These are phyloP conservation scores for Chlamydomonas urium DNA, from an alignment of 139 green algal genomes.

Conservation along the genomic window DNA sequence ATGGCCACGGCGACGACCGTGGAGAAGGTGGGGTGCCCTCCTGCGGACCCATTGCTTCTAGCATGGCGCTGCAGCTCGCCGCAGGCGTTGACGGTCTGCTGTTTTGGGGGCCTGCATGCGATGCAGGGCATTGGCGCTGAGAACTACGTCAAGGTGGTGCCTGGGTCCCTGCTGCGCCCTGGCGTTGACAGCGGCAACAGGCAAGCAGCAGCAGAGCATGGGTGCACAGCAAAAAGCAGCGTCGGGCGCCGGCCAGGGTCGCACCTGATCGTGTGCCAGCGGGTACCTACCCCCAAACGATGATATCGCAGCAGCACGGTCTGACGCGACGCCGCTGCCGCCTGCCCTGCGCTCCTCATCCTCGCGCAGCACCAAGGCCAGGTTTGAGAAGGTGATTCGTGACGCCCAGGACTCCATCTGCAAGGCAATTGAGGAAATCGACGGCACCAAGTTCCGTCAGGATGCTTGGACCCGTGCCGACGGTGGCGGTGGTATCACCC, in stretches of 20 bases:
- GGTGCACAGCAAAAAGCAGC: no score
- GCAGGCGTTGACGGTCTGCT: no score
- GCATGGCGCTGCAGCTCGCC: no score
- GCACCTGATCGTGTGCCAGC: no score
- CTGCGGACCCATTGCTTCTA: no score
- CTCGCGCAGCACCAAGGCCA: conserved; percentile 59
- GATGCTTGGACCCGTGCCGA: conserved; percentile 87
- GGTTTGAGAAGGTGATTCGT: conserved; percentile 85
- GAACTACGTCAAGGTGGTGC: conserved; percentile 38
- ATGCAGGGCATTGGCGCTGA: conserved; percentile 24
- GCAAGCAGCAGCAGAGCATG: no score
- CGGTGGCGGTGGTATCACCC: conserved; percentile 92
- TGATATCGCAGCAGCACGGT: not conserved
- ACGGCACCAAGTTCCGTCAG: conserved; percentile 87
- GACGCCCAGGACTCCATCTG: conserved; percentile 87
- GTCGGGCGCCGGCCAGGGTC: no score
- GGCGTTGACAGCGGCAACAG: conserved; percentile 60
- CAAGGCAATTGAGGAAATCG: conserved; percentile 81
- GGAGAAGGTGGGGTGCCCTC: no score
- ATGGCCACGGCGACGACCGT: no score
- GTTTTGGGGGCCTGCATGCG: no score
- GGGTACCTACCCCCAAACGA: no score
- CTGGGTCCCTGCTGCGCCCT: conserved; percentile 48
- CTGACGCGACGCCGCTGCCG: not conserved
- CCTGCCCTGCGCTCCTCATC: not conserved